A percentile compares a stretch with the other conserved stretches of the same genome.
These are phyloP conservation scores for Barnettozyma wickerhamii DNA, from an alignment of 805 yeast genomes.

Conservation along the genomic window DNA sequence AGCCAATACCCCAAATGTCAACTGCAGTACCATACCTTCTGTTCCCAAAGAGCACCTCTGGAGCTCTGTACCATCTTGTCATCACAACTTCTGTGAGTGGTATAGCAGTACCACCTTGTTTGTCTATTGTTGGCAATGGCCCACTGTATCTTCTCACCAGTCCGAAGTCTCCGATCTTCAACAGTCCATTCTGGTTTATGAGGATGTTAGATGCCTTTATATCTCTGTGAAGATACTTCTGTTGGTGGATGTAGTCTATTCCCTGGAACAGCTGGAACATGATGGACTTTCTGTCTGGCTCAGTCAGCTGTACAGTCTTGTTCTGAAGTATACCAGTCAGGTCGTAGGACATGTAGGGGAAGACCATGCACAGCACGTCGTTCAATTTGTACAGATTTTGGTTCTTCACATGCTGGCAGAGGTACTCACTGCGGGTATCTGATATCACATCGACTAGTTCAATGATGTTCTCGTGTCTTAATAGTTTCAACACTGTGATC, in stretches of 20 bases:
- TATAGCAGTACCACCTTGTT: constrained; percentile 40
- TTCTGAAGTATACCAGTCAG: constrained; percentile 86
- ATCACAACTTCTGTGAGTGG: constrained; percentile 72
- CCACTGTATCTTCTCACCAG: constrained; percentile 76
- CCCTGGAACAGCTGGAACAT: constrained; percentile 78
- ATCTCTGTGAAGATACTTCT: constrained; percentile 71
- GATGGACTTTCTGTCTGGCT: constrained; percentile 77
- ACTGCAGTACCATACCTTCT: constrained; percentile 87
- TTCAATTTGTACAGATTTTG: constrained; percentile 14
- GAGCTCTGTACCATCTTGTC: constrained; percentile 97
- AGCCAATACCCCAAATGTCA: constrained; percentile 97
- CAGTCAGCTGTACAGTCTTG: constrained; percentile 54
- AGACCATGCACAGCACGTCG: constrained; percentile 68
- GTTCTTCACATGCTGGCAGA: constrained; percentile 13
- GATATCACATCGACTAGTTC: constrained; percentile 77
- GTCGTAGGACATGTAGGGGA: constrained; percentile 91
- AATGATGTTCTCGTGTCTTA: constrained; percentile 67
- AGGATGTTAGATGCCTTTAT: constrained; percentile 95
- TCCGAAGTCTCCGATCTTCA: constrained; percentile 95
- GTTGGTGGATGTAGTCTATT: constrained; percentile 70
- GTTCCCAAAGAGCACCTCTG: constrained; percentile 86
- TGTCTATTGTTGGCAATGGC: constrained; percentile 45
- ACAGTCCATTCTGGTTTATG: constrained; percentile 66
- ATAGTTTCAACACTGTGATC: constrained; percentile 69
- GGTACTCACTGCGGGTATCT: constrained; percentile 29